A percentile compares a stretch with the other conserved stretches of the same genome.
Conservation (phyloP, 2,329 filamentous ascomycete species). For the Catunica adiposa region DNA sequence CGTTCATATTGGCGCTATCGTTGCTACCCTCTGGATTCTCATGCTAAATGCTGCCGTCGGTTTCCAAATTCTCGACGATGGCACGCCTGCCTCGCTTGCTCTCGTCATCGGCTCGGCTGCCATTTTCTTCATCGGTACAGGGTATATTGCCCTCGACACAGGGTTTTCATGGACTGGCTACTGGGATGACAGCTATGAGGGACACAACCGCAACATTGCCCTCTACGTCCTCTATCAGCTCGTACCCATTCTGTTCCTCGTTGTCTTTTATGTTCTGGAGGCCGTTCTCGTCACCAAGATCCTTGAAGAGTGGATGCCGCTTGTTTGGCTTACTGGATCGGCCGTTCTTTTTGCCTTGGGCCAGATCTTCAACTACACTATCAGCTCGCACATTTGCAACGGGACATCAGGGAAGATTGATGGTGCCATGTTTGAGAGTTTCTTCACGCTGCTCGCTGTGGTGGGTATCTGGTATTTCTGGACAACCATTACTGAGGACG, state of each 20-base stretch:
- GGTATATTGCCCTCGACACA: conserved; percentile 90
- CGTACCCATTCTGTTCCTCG: conserved; percentile 73
- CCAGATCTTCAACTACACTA: conserved; percentile 89
- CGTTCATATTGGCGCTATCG: conserved; percentile 77
- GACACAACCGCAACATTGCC: conserved; percentile 59
- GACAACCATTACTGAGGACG: conserved; percentile 97
- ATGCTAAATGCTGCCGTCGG: conserved; percentile 85
- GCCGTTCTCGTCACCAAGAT: conserved; percentile 67
- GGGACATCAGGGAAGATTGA: conserved; percentile 77
- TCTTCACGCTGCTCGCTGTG: conserved; percentile 79
- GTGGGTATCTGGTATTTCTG: conserved; percentile 85
- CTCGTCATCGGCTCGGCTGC: conserved; percentile 56
- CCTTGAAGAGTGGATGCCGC: conserved; percentile 77
- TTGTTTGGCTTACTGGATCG: conserved; percentile 67
- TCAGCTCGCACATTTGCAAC: conserved; percentile 79
- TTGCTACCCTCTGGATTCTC: conserved; percentile 76
- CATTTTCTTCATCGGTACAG: conserved; percentile 70
- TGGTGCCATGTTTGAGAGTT: conserved; percentile 77
- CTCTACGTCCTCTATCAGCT: conserved; percentile 93
- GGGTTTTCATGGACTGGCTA: conserved; percentile 70
- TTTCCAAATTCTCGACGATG: conserved; percentile 86
- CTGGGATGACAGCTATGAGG: conserved; percentile 45
- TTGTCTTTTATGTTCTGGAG: conserved; percentile 74
- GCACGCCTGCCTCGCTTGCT: conserved; percentile 66
- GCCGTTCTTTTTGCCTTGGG: conserved; percentile 74